Conservation (phyloP, 208 protist species). For the Tritrichomonas foetus region DNA sequence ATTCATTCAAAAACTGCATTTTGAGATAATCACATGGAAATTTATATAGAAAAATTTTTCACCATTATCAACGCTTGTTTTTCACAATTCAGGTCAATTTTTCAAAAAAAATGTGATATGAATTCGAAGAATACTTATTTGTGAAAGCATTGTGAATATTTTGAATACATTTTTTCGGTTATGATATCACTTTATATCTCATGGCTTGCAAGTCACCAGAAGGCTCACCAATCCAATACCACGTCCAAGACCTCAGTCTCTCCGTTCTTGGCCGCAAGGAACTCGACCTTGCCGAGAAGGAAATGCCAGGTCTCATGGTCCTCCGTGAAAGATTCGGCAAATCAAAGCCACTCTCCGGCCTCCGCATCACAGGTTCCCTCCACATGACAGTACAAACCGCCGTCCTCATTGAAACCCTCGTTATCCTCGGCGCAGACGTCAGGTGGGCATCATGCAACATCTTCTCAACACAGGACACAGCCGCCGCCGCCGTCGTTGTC, state of each 20-base stretch:
- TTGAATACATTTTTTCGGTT: no score
- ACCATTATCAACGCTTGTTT: neutral
- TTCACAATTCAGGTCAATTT: neutral
- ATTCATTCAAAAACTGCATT: neutral
- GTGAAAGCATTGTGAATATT: neutral
- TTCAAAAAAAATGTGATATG: no score
- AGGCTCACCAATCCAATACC: conserved; percentile 1
- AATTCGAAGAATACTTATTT: neutral
- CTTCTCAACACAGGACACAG: conserved; percentile 96
- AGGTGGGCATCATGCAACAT: conserved; percentile 97
- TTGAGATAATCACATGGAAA: neutral
- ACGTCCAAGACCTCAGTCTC: conserved; percentile 77
- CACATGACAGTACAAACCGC: conserved; percentile 99
- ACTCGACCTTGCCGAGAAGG: conserved; percentile 91
- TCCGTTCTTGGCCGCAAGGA: conserved; percentile 92
- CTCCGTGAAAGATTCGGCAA: conserved; percentile 71
- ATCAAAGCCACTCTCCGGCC: conserved; percentile 83
- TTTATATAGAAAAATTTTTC: neutral
- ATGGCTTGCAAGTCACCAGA: neutral
- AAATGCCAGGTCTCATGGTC: conserved; percentile 99
- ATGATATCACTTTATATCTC: conserved; percentile 74
- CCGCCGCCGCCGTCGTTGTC: conserved; percentile 79
- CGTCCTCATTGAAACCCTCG: conserved; percentile 97
- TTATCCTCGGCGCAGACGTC: conserved; percentile 89
- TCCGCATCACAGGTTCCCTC: conserved; percentile 92